phyloP scores from a whole-genome alignment of 129 eudicot genomes.

The Artemisia argyi region DNA sequence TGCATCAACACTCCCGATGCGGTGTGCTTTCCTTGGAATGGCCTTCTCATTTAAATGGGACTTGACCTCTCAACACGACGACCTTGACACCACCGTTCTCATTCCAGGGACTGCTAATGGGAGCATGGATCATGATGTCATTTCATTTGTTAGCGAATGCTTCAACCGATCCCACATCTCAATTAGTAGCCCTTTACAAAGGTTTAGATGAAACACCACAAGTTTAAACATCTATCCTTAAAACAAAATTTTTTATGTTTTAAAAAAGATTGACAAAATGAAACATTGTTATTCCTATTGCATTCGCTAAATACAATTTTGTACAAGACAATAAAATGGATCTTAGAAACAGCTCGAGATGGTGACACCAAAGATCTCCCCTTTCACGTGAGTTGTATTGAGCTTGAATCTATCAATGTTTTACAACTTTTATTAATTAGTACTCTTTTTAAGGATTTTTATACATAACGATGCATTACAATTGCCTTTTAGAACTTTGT shows the following conservation, averaged over 20 bases:
- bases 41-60: too few species aligned
- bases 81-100: too few species aligned
- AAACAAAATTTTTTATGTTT: slow-evolving; percentile 3
- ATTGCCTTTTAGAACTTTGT: too few species aligned
- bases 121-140: too few species aligned
- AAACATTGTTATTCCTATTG: neutral
- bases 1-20: too few species aligned
- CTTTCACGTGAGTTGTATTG: slow-evolving; percentile 58
- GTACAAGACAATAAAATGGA: slow-evolving; percentile 74
- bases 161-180: slow-evolving; percentile 38
- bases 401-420: neutral
- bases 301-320: slow-evolving; percentile 1
- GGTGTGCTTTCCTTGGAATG: too few species aligned
- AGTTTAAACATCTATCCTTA: slow-evolving; percentile 46
- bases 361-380: slow-evolving; percentile 89
- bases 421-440: too few species aligned
- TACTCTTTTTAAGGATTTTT: too few species aligned
- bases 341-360: slow-evolving; percentile 62
- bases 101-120: too few species aligned
- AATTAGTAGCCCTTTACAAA: slow-evolving; percentile 86
- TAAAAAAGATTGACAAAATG: neutral
- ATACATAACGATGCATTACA: too few species aligned
- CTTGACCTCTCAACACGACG: too few species aligned
- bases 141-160: too few species aligned
- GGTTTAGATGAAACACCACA: slow-evolving; percentile 67